These are phyloP conservation scores for Alternaria postmessia DNA, from an alignment of 2,329 filamentous ascomycete genomes.

Conservation along the genomic window DNA sequence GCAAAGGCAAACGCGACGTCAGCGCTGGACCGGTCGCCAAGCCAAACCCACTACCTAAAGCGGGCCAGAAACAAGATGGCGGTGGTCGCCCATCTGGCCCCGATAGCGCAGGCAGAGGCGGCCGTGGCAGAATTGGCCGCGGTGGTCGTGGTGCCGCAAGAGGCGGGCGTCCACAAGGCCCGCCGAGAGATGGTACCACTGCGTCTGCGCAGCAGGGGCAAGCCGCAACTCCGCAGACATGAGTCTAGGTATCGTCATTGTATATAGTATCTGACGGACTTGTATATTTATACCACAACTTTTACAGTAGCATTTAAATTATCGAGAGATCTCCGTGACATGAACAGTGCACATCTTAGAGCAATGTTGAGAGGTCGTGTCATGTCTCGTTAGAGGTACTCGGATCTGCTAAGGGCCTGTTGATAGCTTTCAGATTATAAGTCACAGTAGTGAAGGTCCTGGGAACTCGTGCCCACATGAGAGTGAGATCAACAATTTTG, in stretches of 20 bases:
- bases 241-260: neutral
- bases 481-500: neutral
- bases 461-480: neutral
- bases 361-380: neutral
- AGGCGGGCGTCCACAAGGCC: constrained; percentile 30
- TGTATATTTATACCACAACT: neutral
- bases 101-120: constrained; percentile 20
- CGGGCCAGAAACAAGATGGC: constrained; percentile 15
- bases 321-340: neutral
- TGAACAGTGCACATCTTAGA: neutral
- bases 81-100: constrained; percentile 15
- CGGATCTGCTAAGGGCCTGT: neutral
- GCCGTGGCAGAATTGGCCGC: constrained; percentile 29
- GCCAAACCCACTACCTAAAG: constrained; percentile 12
- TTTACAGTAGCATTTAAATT: neutral
- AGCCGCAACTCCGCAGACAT: neutral
- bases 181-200: constrained; percentile 17
- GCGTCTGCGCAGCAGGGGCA: neutral
- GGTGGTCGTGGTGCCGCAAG: constrained; percentile 35
- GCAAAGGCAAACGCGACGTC: constrained; percentile 27
- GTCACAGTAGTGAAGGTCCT: neutral
- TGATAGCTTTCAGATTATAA: neutral
- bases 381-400: neutral
- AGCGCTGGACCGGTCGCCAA: constrained; percentile 3
- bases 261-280: neutral